phyloP scores from a whole-genome alignment of 768 basidiomycete species.

The Suillus subluteus region DNA sequence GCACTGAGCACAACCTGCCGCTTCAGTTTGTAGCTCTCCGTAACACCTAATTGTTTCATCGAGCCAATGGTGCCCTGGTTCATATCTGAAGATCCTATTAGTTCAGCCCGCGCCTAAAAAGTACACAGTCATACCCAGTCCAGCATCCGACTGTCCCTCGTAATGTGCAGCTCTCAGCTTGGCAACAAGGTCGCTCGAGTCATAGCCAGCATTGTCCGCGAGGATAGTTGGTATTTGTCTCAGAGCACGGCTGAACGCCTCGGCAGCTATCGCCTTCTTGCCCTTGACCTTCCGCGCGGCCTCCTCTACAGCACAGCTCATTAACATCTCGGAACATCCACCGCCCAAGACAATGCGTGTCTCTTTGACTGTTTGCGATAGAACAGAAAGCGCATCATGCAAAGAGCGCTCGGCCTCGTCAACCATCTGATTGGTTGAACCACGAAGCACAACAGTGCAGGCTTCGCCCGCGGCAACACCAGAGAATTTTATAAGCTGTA shows the following conservation, averaged over 20 bases:
- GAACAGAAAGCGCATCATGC: slow-evolving; percentile 95
- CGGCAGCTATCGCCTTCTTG: slow-evolving; percentile 95
- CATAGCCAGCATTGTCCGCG: slow-evolving; percentile 97
- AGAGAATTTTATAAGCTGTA: slow-evolving; percentile 97
- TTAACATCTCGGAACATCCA: slow-evolving; percentile 97
- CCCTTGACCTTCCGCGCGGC: slow-evolving; percentile 82
- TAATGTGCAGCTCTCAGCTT: slow-evolving; percentile 91
- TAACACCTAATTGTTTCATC: slow-evolving; percentile 87
- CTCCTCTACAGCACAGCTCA: slow-evolving; percentile 94
- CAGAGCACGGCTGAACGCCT: slow-evolving; percentile 87
- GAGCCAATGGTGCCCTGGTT: slow-evolving; percentile 46
- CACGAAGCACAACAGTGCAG: slow-evolving; percentile 97
- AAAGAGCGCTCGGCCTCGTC: slow-evolving; percentile 98
- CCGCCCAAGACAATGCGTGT: slow-evolving; percentile 93
- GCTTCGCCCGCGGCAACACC: slow-evolving; percentile 98
- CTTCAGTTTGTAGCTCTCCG: slow-evolving; percentile 98
- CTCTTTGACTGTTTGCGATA: slow-evolving; percentile 98
- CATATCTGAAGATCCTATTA: slow-evolving; percentile 30
- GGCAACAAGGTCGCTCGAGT: slow-evolving; percentile 96
- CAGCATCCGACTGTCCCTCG: slow-evolving; percentile 83
- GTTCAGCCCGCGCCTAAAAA: slow-evolving; percentile 1
- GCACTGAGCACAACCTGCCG: slow-evolving; percentile 93
- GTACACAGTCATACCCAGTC: slow-evolving; percentile 65
- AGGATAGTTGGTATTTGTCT: slow-evolving; percentile 96
- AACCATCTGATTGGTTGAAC: slow-evolving; percentile 98